Evolutionary conservation across 148 eudicot genomes (phyloP), one percentile per base, ranked within the genome.

Genomic region (Diospyros lotus): DNA sequence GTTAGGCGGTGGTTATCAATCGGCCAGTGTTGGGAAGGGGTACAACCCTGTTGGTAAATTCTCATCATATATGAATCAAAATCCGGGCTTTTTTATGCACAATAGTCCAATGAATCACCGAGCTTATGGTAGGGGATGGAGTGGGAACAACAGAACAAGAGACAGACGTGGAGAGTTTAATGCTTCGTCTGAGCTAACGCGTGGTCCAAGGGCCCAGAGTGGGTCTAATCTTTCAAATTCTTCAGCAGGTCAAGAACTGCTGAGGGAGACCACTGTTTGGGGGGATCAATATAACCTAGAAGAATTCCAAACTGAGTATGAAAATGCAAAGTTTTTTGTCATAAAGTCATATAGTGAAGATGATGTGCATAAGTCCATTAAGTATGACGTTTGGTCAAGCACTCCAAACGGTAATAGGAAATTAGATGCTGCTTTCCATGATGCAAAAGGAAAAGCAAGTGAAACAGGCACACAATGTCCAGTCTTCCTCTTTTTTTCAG

Each of bases 331-430:
- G 77, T 95, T 93, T 62, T 92, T 75, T 58, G 86, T 95, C 73
- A 90, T 95, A 48, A 95, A 95, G 81, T 95, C 98, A 4, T 95
- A 87, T 65, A 92, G 98, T 81, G 98, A 95, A 85, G 98, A 90
- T 78, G 96, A 95, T 79, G 76, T 95, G 54, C 97, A 95, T 73
- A 95, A 88, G 80, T 87, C 93, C 77, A 77, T 92, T 50, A 95
- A 95, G 69, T 95, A 90, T 79, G 83, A 85, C 77, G 98, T 95
- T 66, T 95, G 98, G 98, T 90, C 98, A 18, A 95, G 98, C 75
- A 95, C 98, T 56, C 87, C 89, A 2, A 83, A 80, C 79, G 98
- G 98, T 50, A 94, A 92, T 68, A 89, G 82, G 82, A 94, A 88
- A 79, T 77, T 94, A 12, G 88, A 89, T 87, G 88, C 93, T 75